Evolutionary conservation across 352 stramenopile genomes (phyloP), one percentile per base, ranked within the genome.

Genomic region (Phytophthora multivora): DNA sequence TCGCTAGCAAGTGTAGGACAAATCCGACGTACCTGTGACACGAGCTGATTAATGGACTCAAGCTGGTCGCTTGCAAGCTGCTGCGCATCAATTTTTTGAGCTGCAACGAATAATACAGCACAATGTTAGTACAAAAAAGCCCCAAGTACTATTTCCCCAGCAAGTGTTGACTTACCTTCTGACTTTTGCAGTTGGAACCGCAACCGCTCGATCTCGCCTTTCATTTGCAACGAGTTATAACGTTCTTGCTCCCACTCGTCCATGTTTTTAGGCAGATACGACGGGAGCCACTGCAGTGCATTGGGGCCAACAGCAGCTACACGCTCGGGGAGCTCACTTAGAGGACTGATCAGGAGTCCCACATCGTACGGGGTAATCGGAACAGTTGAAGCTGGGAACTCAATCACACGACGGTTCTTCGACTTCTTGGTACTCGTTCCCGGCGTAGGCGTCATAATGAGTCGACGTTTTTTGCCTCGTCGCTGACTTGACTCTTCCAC

Each of bases 11-110:
- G 21, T 21, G 42, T 5, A 46, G 43, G 8, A 16, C 38, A 46
- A 59, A 8, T 12, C 15, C 8, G 41, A 8, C 54, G 6, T 63
- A 89, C 78, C 80, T 90, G 81, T 25, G 71, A 75, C 25, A 93
- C 85, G 30, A 93, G 80, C 45, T 91, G 79, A 54, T 93, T 91
- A 51, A 93, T 93, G 7, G 82, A 91, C 61, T 91, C 85, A 15
- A 92, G 67, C 42, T 93, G 85, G 33, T 92, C 85, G 28, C 73
- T 87, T 19, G 84, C 85, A 63, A 91, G 72, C 33, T 90, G 66
- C 41, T 93, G 85, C 8, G 85, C 85, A 47, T 91, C 85, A 45
- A 83, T 39, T 54, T 91, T 91, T 41, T 92, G 78, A 21, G 73
- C 81, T 92, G 43, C n/a, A 63, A 40, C 13, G 53, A n/a, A 13